phyloP scores from a whole-genome alignment of 1,139 yeast species.

The Debaryomyces singareniensis region DNA sequence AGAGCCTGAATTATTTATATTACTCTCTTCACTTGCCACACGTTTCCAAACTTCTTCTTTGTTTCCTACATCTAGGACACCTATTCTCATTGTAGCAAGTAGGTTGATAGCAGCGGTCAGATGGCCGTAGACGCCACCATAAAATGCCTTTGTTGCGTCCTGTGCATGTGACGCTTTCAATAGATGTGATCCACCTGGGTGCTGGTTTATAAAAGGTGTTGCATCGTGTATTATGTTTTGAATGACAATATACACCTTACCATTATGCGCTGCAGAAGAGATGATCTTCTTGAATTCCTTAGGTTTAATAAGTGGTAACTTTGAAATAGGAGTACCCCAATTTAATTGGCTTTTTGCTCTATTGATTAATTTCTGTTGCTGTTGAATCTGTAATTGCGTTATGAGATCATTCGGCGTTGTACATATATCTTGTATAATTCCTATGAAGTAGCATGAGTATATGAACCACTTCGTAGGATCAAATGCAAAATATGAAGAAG shows the following conservation, averaged over 20 bases:
- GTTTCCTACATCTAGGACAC: constrained; percentile 69
- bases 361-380: constrained; percentile 57
- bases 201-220: constrained; percentile 66
- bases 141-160: constrained; percentile 67
- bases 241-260: constrained; percentile 37
- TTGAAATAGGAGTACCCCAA: constrained; percentile 75
- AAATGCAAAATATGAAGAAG: constrained; percentile 41
- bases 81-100: constrained; percentile 71
- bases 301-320: constrained; percentile 47
- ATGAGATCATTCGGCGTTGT: constrained; percentile 42
- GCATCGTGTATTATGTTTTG: constrained; percentile 65
- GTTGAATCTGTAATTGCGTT: constrained; percentile 53
- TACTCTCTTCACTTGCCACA: constrained; percentile 38
- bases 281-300: constrained; percentile 44
- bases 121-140: constrained; percentile 71
- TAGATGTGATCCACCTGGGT: constrained; percentile 65
- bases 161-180: constrained; percentile 60
- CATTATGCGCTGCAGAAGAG: constrained; percentile 28
- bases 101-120: constrained; percentile 69
- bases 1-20: constrained; percentile 18
- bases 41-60: constrained; percentile 72
- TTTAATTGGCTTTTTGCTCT: constrained; percentile 54
- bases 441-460: constrained; percentile 30
- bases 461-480: constrained; percentile 68
- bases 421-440: constrained; percentile 35